Percentiles rank a stretch among this genome's conserved stretches.
phyloP scores from a whole-genome alignment of 2,329 filamentous ascomycete species.

The Chaetomium strumarium region DNA sequence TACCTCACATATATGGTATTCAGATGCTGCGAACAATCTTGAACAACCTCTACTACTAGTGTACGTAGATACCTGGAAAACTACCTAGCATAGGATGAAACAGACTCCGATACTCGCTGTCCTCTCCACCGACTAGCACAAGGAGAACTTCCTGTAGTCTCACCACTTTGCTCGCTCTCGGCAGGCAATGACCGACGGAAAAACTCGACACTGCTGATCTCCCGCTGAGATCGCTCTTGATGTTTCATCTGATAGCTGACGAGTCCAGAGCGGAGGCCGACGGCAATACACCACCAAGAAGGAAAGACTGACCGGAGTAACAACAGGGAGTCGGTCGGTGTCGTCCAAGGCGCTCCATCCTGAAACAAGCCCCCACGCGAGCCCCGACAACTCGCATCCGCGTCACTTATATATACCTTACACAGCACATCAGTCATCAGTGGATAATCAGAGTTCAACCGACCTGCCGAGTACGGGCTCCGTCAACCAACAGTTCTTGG shows the following conservation, averaged over 20 bases:
- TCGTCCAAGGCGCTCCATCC: neutral
- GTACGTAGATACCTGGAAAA: neutral
- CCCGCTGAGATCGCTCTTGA: constrained; percentile 4
- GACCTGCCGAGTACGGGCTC: neutral
- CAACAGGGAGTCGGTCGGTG: constrained; percentile 1
- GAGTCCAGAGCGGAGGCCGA: neutral
- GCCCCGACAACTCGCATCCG: neutral
- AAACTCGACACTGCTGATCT: constrained; percentile 4
- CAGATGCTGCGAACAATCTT: neutral
- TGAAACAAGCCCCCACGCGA: constrained; percentile 11
- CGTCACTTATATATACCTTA: neutral
- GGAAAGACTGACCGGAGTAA: neutral
- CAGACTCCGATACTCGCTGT: neutral
- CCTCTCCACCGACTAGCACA: neutral
- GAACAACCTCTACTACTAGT: too few relatives aligned
- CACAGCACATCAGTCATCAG: neutral
- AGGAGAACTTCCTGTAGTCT: neutral
- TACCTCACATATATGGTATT: neutral
- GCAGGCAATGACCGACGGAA: neutral
- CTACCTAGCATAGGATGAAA: neutral
- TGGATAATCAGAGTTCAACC: neutral
- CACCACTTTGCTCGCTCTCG: too few relatives aligned
- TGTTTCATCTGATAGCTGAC: constrained; percentile 9
- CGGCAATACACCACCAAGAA: too few relatives aligned
- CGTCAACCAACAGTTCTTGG: too few relatives aligned